These are phyloP conservation scores for Trichoderma lentiforme DNA, from an alignment of 2,329 filamentous ascomycete genomes.

Conservation along the genomic window DNA sequence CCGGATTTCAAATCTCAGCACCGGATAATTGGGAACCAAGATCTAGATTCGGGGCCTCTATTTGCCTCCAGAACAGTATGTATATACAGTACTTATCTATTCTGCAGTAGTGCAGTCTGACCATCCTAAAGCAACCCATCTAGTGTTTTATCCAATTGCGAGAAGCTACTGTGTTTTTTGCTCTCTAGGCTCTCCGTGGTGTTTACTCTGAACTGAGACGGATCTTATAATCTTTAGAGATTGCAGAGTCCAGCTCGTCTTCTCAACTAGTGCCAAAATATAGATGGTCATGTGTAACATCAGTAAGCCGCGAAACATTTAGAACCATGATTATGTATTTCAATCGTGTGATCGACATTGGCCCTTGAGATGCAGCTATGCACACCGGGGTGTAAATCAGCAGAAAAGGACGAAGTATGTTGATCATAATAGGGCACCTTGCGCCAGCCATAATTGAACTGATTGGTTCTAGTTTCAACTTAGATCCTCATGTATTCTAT, in stretches of 20 bases:
- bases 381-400: background rate
- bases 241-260: background rate
- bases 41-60: background rate
- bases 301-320: background rate
- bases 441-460: background rate
- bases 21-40: background rate
- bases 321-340: background rate
- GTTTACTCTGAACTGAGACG: background rate
- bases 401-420: background rate
- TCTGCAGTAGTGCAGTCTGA: background rate
- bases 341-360: background rate
- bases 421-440: background rate
- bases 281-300: background rate
- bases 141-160: background rate
- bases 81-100: background rate
- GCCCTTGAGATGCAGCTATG: background rate
- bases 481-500: background rate
- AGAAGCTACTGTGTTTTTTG: background rate
- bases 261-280: background rate
- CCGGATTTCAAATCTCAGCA: background rate
- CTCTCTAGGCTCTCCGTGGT: background rate
- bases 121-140: background rate
- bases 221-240: background rate
- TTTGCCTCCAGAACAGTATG: background rate
- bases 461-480: background rate